A percentile compares a stretch with the other conserved stretches of the same genome.
phyloP scores from a whole-genome alignment of 495 filamentous ascomycete genomes.

The Penicillium simplicissimum region DNA sequence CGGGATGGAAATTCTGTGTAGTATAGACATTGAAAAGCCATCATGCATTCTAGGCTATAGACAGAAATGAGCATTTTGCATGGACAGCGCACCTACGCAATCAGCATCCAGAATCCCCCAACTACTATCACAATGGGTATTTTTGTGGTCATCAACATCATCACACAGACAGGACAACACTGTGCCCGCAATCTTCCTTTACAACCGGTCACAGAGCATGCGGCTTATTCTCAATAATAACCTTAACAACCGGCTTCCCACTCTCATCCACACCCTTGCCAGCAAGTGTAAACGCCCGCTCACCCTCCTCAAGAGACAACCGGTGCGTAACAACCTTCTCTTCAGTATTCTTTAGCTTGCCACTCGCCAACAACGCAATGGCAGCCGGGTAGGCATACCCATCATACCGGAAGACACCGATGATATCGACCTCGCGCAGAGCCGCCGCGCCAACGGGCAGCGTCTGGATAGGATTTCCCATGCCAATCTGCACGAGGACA shows the following conservation, averaged over 20 bases:
- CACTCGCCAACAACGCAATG: slow-evolving; percentile 67
- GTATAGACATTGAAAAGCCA: neutral
- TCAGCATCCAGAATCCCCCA: neutral
- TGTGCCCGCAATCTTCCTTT: neutral
- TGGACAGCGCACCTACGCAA: neutral
- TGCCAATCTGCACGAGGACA: slow-evolving; percentile 83
- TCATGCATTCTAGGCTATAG: slow-evolving; percentile 1
- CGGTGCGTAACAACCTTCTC: slow-evolving; percentile 75
- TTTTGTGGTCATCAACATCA: slow-evolving; percentile 23
- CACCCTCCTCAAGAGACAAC: slow-evolving; percentile 63
- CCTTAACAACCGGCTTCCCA: slow-evolving; percentile 80
- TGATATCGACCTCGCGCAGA: slow-evolving; percentile 83
- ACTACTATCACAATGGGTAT: slow-evolving; percentile 27
- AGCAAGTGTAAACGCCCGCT: slow-evolving; percentile 78
- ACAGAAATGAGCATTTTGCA: neutral
- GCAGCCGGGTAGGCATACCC: slow-evolving; percentile 79
- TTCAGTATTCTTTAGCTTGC: slow-evolving; percentile 53
- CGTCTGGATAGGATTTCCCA: slow-evolving; percentile 90
- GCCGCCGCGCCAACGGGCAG: slow-evolving; percentile 83
- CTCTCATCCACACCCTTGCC: slow-evolving; percentile 74
- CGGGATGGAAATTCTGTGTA: neutral
- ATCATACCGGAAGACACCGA: slow-evolving; percentile 90
- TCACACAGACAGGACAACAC: slow-evolving; percentile 8
- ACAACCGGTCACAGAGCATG: neutral
- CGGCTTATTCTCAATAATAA: slow-evolving; percentile 61